phyloP scores from a whole-genome alignment of 768 basidiomycete species.

The Termitomyces eurrhizus region DNA sequence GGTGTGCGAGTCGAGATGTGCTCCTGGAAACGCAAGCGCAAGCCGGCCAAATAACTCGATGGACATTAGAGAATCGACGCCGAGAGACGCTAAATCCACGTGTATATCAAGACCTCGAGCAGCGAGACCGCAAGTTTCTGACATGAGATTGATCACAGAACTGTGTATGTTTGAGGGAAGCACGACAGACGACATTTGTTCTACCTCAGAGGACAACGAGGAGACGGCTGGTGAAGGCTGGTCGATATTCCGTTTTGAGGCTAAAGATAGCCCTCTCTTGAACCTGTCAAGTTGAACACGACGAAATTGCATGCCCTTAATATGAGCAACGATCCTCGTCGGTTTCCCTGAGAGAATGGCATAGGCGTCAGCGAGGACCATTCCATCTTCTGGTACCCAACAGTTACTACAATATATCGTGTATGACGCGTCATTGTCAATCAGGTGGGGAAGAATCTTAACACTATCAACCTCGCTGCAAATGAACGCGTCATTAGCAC shows the following conservation, averaged over 20 bases:
- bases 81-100: constrained; percentile 46
- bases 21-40: constrained; percentile 28
- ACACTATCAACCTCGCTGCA: constrained; percentile 53
- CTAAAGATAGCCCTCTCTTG: constrained; percentile 37
- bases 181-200: not conserved
- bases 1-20: constrained; percentile 24
- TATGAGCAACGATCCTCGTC: constrained; percentile 45
- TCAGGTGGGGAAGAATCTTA: constrained; percentile 37
- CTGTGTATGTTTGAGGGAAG: constrained; percentile 12
- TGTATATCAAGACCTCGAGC: constrained; percentile 28
- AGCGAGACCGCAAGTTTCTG: constrained; percentile 39
- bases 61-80: constrained; percentile 62
- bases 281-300: constrained; percentile 49
- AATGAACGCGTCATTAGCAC: constrained; percentile 53
- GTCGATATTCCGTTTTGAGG: constrained; percentile 19
- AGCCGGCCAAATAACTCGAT: constrained; percentile 49
- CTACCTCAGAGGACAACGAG: not conserved
- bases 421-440: constrained; percentile 40
- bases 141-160: constrained; percentile 33
- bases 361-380: constrained; percentile 49
- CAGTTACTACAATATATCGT: constrained; percentile 48
- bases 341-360: constrained; percentile 38
- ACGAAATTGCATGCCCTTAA: constrained; percentile 58
- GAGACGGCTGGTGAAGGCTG: not conserved
- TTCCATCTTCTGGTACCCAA: constrained; percentile 38